phyloP scores from a whole-genome alignment of 352 stramenopile genomes.

The Achlya hypogyna region DNA sequence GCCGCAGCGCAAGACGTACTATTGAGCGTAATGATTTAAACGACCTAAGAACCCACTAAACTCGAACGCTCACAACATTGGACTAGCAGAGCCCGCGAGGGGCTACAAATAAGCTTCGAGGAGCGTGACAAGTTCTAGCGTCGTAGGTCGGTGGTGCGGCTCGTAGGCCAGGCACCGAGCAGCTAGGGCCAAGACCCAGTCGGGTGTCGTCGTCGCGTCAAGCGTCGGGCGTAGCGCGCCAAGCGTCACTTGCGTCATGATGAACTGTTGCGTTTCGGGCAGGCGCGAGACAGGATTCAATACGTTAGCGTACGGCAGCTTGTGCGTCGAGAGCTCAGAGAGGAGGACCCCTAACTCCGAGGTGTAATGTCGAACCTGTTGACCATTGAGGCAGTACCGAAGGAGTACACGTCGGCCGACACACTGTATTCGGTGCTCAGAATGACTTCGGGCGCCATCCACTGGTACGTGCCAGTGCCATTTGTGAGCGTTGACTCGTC shows the following conservation, averaged over 20 bases:
- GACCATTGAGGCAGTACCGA: neutral
- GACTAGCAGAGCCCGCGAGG: no score
- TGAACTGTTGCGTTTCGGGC: neutral
- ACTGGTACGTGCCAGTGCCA: neutral
- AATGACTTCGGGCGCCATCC: constrained; percentile 10
- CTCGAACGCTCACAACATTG: no score
- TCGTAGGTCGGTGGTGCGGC: neutral
- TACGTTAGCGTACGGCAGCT: neutral
- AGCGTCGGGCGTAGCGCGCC: neutral
- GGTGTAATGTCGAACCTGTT: neutral
- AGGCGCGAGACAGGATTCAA: neutral
- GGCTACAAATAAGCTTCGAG: neutral
- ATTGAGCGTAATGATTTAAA: no score
- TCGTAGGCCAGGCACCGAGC: neutral
- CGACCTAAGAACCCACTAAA: no score
- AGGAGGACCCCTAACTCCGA: neutral
- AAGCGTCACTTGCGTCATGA: neutral
- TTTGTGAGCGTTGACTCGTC: neutral
- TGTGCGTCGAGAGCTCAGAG: neutral
- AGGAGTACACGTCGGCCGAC: constrained; percentile 18
- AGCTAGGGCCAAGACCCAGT: neutral
- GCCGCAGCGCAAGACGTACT: neutral
- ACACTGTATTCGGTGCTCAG: constrained; percentile 4
- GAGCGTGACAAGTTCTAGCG: neutral
- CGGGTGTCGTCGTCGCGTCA: neutral